Evolutionary conservation across 495 filamentous ascomycete species (phyloP), one percentile per base, ranked within the genome.

Genomic region (Aspergillus hancockii): DNA sequence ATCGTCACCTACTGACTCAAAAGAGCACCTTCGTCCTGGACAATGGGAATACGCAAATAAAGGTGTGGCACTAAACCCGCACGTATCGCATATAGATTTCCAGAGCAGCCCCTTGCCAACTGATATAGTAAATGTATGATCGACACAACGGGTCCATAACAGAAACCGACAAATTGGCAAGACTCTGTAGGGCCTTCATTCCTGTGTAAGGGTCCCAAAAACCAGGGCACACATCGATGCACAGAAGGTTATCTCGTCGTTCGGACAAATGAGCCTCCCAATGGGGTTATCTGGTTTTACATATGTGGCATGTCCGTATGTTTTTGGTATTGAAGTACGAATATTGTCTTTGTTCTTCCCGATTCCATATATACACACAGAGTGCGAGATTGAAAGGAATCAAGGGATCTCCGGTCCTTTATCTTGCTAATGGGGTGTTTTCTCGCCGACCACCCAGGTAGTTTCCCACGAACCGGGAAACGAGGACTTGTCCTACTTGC

Each of bases 121-220:
- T 47, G 21, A 47, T 45, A 4, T 4, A n/a, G 18, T 18, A 45
- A 45, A 45, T 45, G 41, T 21, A 45, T 45, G 41, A 45, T 45
- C 41, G 41, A 45, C 41, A 21, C 14, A 9, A 16, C 41, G 18
- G 41, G n/a, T 19, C 18, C n/a, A 18, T 45, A 2, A 45, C 3
- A 2, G 9, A 5, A 19, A 23, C 43, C 19, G 19, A 22, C 43
- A 23, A 47, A 47, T 47, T 4, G 9, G 14, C 14, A 41, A 14
- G 34, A 10, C 2, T 9, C 2, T 18, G 14, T 12, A 6, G 16
- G 38, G 14, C 16, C n/a, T n/a, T 12, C 34, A 54, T 46, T 36
- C 38, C 53, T n/a, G 38, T 28, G 53, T 28, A 28, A 7, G 25
- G 25, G 14, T 55, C 40, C 53, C 53, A 55, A 31, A 55, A 25